Conservation (phyloP, 108 stramenopile species). For the Discostella pseudostelligera region DNA sequence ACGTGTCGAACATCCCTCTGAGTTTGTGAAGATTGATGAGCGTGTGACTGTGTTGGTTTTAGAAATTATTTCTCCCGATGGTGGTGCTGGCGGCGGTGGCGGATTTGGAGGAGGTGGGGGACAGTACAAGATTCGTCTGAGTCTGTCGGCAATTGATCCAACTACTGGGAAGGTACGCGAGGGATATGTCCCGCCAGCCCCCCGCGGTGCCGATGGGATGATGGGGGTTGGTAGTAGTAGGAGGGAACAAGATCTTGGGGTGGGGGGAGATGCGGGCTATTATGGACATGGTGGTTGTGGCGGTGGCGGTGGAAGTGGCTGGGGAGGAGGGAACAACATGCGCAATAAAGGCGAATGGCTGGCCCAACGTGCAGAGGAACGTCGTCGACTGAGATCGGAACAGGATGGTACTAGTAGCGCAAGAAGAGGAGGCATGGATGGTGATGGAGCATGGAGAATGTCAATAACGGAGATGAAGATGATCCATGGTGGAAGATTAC, state of each 20-base stretch:
- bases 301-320: neutral
- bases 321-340: neutral
- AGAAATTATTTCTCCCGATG: constrained; percentile 42
- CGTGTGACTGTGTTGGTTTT: constrained; percentile 54
- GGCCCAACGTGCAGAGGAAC: constrained; percentile 33
- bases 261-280: constrained; percentile 9
- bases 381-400: constrained; percentile 24
- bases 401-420: constrained; percentile 22
- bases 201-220: constrained; percentile 14
- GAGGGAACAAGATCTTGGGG: constrained; percentile 31
- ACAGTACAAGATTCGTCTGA: constrained; percentile 61
- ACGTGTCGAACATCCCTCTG: constrained; percentile 57
- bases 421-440: neutral
- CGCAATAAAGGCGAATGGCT: constrained; percentile 20
- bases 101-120: constrained; percentile 1
- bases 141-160: constrained; percentile 69
- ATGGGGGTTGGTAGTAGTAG: constrained; percentile 21
- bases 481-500: constrained; percentile 27
- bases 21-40: constrained; percentile 49
- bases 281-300: constrained; percentile 17
- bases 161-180: constrained; percentile 42
- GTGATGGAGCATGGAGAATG: constrained; percentile 35
- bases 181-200: constrained; percentile 28
- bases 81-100: neutral
- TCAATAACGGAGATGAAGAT: constrained; percentile 24